Conservation (phyloP, 257 asterid species). For the Przewalskia tangutica region DNA sequence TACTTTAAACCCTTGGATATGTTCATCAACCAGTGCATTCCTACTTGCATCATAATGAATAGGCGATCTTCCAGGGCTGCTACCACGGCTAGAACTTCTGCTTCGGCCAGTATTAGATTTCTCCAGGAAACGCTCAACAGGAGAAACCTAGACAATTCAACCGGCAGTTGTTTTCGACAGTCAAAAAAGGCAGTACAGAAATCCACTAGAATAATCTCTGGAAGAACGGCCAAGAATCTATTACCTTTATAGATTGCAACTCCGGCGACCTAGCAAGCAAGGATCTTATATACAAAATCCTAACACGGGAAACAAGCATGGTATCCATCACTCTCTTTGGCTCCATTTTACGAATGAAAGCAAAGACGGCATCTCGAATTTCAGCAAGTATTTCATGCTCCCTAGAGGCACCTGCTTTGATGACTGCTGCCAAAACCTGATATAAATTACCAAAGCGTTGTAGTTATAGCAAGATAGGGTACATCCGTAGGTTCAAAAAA, state of each 20-base stretch:
- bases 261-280: slow-evolving; percentile 97
- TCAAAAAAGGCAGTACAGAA: not conserved
- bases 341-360: slow-evolving; percentile 94
- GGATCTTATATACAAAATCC: slow-evolving; percentile 95
- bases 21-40: slow-evolving; percentile 65
- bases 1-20: slow-evolving; percentile 79
- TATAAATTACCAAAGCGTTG: slow-evolving; percentile 14
- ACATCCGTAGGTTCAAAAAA: not conserved
- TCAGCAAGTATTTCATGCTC: slow-evolving; percentile 99
- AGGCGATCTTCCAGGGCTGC: slow-evolving; percentile 97
- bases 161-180: not conserved
- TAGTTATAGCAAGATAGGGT: slow-evolving; percentile 11
- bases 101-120: slow-evolving; percentile 82
- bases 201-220: not conserved
- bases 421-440: slow-evolving; percentile 98
- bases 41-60: slow-evolving; percentile 63
- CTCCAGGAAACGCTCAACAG: slow-evolving; percentile 89
- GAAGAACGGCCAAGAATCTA: slow-evolving; percentile 6
- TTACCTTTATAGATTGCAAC: slow-evolving; percentile 95
- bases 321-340: slow-evolving; percentile 98
- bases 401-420: slow-evolving; percentile 99
- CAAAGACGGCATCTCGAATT: slow-evolving; percentile 93
- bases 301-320: slow-evolving; percentile 98
- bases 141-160: slow-evolving; percentile 50
- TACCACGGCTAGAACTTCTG: slow-evolving; percentile 94